These are phyloP conservation scores for Nissolia schottii DNA, from an alignment of 306 rosid species.

Conservation along the genomic window DNA sequence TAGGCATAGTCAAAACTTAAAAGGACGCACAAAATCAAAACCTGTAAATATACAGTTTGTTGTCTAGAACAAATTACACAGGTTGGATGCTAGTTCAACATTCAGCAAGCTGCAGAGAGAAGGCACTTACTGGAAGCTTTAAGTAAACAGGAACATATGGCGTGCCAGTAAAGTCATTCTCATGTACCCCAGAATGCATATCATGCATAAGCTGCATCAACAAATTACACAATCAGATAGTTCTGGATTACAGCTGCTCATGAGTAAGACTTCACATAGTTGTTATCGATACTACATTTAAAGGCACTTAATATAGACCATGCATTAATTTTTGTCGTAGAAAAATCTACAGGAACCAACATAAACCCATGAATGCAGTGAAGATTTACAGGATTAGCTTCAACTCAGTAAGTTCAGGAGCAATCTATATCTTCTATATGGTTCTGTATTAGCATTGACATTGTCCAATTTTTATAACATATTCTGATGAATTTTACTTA, in stretches of 20 bases:
- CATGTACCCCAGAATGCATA: slow-evolving; percentile 66
- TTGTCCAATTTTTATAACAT: not conserved
- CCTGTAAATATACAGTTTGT: not conserved
- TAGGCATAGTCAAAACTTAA: slow-evolving; percentile 7
- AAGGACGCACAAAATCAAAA: slow-evolving; percentile 17
- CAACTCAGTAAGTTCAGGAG: not conserved
- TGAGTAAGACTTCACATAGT: not conserved
- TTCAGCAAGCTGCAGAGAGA: slow-evolving; percentile 19
- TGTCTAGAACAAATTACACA: slow-evolving; percentile 9
- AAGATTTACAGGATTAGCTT: not conserved
- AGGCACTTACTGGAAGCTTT: slow-evolving; percentile 65
- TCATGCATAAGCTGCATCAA: slow-evolving; percentile 72
- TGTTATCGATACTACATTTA: not conserved
- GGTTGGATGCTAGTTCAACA: not conserved
- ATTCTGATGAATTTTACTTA: not conserved
- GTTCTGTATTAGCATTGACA: not conserved
- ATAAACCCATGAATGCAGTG: not conserved
- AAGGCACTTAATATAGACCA: not conserved
- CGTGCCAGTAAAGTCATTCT: slow-evolving; percentile 53
- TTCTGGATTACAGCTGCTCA: slow-evolving; percentile 9
- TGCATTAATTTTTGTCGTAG: not conserved
- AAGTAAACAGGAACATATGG: slow-evolving; percentile 80
- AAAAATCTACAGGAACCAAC: not conserved
- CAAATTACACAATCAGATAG: slow-evolving; percentile 30
- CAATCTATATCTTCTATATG: not conserved